phyloP scores from a whole-genome alignment of 1,139 yeast species.

The Lizanozyma gosingica region DNA sequence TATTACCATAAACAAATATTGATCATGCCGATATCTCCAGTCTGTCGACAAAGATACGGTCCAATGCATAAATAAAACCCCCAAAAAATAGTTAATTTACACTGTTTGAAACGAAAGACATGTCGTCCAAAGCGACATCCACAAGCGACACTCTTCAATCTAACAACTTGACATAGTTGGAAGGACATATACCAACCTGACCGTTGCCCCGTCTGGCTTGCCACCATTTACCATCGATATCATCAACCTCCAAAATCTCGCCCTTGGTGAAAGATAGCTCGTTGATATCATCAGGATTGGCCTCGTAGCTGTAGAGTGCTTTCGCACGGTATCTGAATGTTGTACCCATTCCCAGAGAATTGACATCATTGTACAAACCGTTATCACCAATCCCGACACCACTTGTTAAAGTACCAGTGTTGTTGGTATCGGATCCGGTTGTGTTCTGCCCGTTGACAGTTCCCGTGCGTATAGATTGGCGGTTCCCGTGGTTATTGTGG shows the following conservation, averaged over 20 bases:
- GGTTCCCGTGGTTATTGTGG: constrained; percentile 14
- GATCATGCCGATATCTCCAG: too few relatives aligned
- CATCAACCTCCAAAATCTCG: constrained; percentile 84
- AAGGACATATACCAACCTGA: constrained; percentile 93
- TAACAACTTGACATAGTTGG: constrained; percentile 77
- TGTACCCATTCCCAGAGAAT: constrained; percentile 13
- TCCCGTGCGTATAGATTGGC: constrained; percentile 11
- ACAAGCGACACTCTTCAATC: too few relatives aligned
- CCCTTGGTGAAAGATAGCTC: constrained; percentile 88
- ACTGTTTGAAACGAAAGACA: too few relatives aligned
- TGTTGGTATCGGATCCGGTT: neutral
- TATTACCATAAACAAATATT: too few relatives aligned
- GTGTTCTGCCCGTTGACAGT: neutral
- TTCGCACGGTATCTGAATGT: constrained; percentile 80
- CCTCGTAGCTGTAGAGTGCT: constrained; percentile 80
- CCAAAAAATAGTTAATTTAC: too few relatives aligned
- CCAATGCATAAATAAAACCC: too few relatives aligned
- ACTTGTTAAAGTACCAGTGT: neutral
- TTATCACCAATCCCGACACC: neutral
- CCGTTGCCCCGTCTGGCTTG: constrained; percentile 87
- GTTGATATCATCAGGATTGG: constrained; percentile 91
- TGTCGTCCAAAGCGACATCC: too few relatives aligned
- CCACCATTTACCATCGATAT: constrained; percentile 98
- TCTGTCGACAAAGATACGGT: too few relatives aligned
- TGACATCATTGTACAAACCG: constrained; percentile 13